Evolutionary conservation across 352 stramenopile species (phyloP), one percentile per base, ranked within the genome.

Genomic region (Nothophytophthora sp.): DNA sequence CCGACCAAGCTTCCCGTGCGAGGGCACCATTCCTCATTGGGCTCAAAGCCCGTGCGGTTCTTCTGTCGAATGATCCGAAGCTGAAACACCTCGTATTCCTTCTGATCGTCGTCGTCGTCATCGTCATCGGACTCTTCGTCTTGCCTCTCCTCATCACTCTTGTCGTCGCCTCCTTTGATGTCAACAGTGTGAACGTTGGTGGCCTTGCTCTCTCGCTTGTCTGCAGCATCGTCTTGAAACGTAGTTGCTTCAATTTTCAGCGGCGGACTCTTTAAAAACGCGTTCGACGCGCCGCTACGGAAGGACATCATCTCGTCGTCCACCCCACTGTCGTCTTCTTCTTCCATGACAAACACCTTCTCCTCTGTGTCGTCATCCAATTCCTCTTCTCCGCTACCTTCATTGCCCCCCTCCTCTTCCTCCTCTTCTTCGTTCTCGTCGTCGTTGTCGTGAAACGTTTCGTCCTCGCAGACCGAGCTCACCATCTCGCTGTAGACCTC

Each of bases 401-500:
- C 72, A 13, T 4, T 15, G 10, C 60, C 50, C 0, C 27, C 59
- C 8, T 68, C 53, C 30, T 40, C 54, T 12, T 70, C 54, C 12
- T 60, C 55, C 7, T 73, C 54, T 5, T 60, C 55, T 10, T 54
- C 52, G 1, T 61, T 55, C 1, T 76, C 67, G 1, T 65, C 67
- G 18, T 81, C 73, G 16, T 89, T 63, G 22, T 61, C 71, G 7
- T 63, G 57, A 18, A 85, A 75, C 16, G 63, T 73, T 24, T 91
- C 81, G 15, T 70, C 79, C 28, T 88, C 74, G 15, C 79, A 70
- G 35, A 83, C 69, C 10, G 81, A 89, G 27, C 60, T 76, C 19
- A 87, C 60, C 58, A 90, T 72, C 45, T 94, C 83, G 30, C 76
- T 89, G 64, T 94, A 94, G 5, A 94, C 76, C 47, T 92, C 83